A percentile compares a stretch with the other conserved stretches of the same genome.
phyloP scores from a whole-genome alignment of 352 stramenopile species.

The Blastocystis sp. region DNA sequence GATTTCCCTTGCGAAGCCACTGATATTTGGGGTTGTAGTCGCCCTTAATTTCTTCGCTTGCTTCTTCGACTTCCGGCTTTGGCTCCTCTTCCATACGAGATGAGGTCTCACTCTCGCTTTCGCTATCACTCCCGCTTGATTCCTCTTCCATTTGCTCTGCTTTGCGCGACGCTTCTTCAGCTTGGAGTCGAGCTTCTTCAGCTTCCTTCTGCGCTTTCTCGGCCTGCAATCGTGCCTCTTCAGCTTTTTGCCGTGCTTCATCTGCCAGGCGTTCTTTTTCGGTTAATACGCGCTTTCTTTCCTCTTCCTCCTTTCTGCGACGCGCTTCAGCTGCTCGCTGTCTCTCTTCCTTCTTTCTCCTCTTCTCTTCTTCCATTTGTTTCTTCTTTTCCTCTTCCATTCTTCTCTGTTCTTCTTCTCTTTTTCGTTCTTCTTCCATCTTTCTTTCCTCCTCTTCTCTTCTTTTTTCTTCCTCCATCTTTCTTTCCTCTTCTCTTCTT shows the following conservation, averaged over 20 bases:
- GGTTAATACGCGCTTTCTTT: no score
- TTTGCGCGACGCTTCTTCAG: neutral
- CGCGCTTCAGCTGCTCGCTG: no score
- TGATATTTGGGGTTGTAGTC: constrained; percentile 50
- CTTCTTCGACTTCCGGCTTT: constrained; percentile 1
- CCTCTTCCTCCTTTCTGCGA: no score
- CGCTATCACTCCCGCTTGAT: neutral
- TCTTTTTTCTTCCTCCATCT: neutral
- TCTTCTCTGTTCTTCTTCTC: no score
- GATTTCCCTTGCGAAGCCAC: constrained; percentile 28
- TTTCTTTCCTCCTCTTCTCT: neutral
- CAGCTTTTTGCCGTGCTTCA: neutral
- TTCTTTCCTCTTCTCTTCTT: neutral
- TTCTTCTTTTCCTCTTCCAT: no score
- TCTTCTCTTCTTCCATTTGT: no score
- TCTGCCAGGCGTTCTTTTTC: no score
- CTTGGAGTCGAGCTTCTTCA: neutral
- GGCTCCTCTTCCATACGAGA: neutral
- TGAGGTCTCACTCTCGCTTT: neutral
- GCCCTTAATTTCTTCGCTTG: neutral
- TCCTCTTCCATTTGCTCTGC: constrained; percentile 12
- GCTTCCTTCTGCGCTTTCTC: neutral
- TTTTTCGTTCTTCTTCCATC: neutral
- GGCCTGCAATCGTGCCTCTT: neutral
- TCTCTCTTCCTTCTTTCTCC: no score